Base-by-base conservation (phyloP, 2,329 filamentous ascomycete genomes). In the Colletotrichum sp. region DNA sequence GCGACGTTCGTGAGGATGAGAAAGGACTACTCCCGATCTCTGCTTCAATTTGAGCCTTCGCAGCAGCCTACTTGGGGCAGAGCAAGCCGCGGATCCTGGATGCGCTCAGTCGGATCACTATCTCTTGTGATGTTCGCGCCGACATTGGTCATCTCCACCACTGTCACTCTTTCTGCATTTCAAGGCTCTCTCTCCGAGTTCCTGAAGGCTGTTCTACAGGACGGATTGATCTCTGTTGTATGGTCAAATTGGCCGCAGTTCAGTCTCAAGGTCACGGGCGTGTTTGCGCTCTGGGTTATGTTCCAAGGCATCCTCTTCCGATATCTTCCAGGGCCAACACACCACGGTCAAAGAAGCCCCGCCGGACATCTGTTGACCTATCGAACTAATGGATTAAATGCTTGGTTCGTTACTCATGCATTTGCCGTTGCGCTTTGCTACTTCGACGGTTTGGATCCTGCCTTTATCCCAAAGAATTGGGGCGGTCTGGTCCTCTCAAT, bases 301-400 rank as follows among this genome's bases (percentile, higher is more conserved):
- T 56, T 78, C 8, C 75, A 78, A 48, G 75, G 43, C 36, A n/a
- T 78, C 15, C 48, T 58, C n/a, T 70, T 28, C 32, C 22, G 22
- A 16, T 65, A 28, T 27, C 70, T 48, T 68, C 76, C 78, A 8
- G 78, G 77, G 9, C 56, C 56, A 9, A 52, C 58, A 27, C 69
- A 79, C 22, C 81, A 78, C 7, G 86, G 86, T 5, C 86, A 88
- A 64, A 81, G 83, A 15, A 88, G 86, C 0, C 86, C 86, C 5
- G 86, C 85, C 18, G 86, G 86, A 1, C 77, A 87, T 75, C 79
- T 87, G 28, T 80, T 88, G 12, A 81, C 82, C 8, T 88, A 88
- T 75, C 82, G 81, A 25, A 86, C 84, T n/a, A 88, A 88, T 76
- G 86, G 86, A 0, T 78, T 88, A 2, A 77, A 77, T 2, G 85